Evolutionary conservation across 2,329 filamentous ascomycete species (phyloP).

Genomic region (Chaetoscypha palmicola): DNA sequence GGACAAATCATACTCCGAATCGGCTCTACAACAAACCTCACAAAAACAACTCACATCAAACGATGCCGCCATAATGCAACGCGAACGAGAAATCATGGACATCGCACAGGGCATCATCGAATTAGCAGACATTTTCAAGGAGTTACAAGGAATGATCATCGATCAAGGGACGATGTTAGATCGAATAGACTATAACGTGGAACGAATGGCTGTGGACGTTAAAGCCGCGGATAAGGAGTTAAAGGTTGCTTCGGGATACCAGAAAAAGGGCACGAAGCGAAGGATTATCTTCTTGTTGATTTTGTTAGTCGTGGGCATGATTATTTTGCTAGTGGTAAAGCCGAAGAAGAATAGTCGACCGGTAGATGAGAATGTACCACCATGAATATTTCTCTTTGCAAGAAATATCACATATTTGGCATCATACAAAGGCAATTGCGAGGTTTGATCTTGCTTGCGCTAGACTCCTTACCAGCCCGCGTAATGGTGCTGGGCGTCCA

Average conservation of each 20-base stretch:
- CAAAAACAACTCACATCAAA: slow-evolving; percentile 64
- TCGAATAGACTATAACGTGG: slow-evolving; percentile 96
- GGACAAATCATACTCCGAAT: slow-evolving; percentile 86
- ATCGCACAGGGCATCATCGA: slow-evolving; percentile 98
- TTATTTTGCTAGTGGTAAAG: slow-evolving; percentile 78
- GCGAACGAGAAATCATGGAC: slow-evolving; percentile 93
- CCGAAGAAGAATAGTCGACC: slow-evolving; percentile 24
- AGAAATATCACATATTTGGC: too few species aligned
- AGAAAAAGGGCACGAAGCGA: slow-evolving; percentile 79
- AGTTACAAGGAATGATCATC: slow-evolving; percentile 92
- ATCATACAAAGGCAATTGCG: too few species aligned
- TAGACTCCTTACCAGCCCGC: too few species aligned
- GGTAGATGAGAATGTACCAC: slow-evolving; percentile 23
- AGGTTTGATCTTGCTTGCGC: too few species aligned
- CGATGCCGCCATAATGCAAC: slow-evolving; percentile 79
- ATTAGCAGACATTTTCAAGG: slow-evolving; percentile 91
- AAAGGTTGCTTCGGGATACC: slow-evolving; percentile 80
- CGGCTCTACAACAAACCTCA: slow-evolving; percentile 69
- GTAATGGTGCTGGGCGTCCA: too few species aligned
- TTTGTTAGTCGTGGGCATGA: slow-evolving; percentile 75
- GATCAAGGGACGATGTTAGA: slow-evolving; percentile 87
- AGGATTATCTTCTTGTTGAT: slow-evolving; percentile 89
- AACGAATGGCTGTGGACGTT: slow-evolving; percentile 88
- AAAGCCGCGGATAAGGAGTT: slow-evolving; percentile 91
- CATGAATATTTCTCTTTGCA: slow-evolving; percentile 11